phyloP scores from a whole-genome alignment of 1,284 basidiomycete genomes.

The Laetiporus sulphureus region DNA sequence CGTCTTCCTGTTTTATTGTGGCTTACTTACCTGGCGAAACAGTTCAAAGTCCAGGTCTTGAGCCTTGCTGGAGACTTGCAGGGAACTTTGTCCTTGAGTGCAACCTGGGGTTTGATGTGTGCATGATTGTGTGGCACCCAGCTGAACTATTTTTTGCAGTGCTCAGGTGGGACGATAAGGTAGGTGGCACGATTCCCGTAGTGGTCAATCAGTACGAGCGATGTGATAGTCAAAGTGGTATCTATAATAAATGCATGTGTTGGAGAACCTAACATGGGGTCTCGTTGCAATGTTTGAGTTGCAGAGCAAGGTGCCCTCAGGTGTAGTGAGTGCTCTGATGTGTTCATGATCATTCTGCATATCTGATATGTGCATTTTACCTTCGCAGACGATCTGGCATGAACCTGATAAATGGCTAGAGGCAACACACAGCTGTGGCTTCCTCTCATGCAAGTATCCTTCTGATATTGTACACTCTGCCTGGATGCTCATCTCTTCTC shows the following conservation, averaged over 20 bases:
- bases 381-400: constrained; percentile 65
- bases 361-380: too few relatives aligned
- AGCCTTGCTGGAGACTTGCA: constrained; percentile 68
- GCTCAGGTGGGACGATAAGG: constrained; percentile 83
- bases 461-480: too few relatives aligned
- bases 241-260: constrained; percentile 72
- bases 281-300: constrained; percentile 60
- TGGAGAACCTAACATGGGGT: constrained; percentile 77
- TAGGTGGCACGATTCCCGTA: constrained; percentile 19
- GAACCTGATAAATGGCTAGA: constrained; percentile 79
- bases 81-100: constrained; percentile 62
- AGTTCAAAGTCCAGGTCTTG: constrained; percentile 81
- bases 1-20: too few relatives aligned
- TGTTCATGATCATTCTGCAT: background rate
- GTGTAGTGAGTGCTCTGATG: constrained; percentile 41
- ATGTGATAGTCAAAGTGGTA: constrained; percentile 33
- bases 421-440: constrained; percentile 71
- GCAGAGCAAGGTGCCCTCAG: constrained; percentile 43
- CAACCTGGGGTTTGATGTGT: constrained; percentile 78
- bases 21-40: too few relatives aligned
- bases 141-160: constrained; percentile 72
- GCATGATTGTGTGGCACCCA: constrained; percentile 76
- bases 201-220: background rate
- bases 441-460: constrained; percentile 76
- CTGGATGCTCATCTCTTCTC: too few relatives aligned